Evolutionary conservation across 78 protist genomes (phyloP), one percentile per base, ranked within the genome.

Genomic region (Bigelowiella natans): DNA sequence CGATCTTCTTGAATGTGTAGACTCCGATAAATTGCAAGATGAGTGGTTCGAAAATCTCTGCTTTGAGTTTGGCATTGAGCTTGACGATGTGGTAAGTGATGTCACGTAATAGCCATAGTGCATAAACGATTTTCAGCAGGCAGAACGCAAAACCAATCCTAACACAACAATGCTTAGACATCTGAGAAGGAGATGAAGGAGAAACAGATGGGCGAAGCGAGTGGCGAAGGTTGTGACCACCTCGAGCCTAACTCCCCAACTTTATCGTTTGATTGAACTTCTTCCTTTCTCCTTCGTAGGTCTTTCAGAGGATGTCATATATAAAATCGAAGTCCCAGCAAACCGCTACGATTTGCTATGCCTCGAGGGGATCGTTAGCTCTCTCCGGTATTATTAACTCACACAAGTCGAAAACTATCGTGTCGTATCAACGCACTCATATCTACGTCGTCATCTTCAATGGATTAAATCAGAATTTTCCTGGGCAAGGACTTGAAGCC

Each of bases 271-370:
- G 73, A 7, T 51, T 51, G 73, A 7, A 51, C 18, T 51, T 51
- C 34, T 51, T 51, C 73, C 73, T 18, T 51, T 51, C 34, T 26
- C 7, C 18, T 51, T 26, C 18, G 11, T 34, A 28, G 86, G 86
- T 83, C 86, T 83, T 7, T 30, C 38, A 29, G 86, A 83, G 86
- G 2, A 28, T 2, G 73, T 91, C 26, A 37, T 94, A 36, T 98
- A 97, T 93, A 96, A 95, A 90, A 96, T 98, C 82, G 99, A 98
- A 51, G 88, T 98, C 37, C 97, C 99, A 0, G 99, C 99, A 34
- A 98, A 98, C 90, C 63, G 98, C 88, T 94, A 86, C 38, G 99
- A 99, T 73, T 91, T 98, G 1, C 95, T 97, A 31, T 98, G 99
- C 90, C 31, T 95, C 7, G 99, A 99, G 89, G 99, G 99, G 29